Evolutionary conservation across 345 rosid species (phyloP), one percentile per base, ranked within the genome.

Genomic region (Adansonia digitata): DNA sequence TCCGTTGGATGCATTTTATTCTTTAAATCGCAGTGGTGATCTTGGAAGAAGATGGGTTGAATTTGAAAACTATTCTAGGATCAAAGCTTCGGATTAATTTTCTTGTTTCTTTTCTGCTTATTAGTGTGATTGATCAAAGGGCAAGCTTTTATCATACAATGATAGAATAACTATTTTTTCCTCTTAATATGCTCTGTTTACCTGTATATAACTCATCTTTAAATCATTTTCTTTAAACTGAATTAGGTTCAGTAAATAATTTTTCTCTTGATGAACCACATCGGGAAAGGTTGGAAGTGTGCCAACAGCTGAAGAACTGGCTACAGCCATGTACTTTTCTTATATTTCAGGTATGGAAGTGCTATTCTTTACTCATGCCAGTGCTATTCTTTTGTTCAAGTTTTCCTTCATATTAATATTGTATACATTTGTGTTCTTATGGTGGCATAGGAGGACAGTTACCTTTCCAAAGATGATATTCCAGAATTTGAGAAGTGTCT

Each of bases 271-370:
- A 61, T 70, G 52, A 57, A 9, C 43, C 35, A 43, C 43, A 24
- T 86, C 91, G 98, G 99, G 99, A 52, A 93, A 84, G 81, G 96
- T 91, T 66, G 97, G 99, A 71, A 83, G 84, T 62, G 91, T 81
- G 53, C 98, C 98, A 3, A 82, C 88, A 48, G 77, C 86, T 22
- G 85, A 84, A 84, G 96, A 95, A 77, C 81, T 90, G 81, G 79
- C 90, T 74, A 74, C 75, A 57, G 97, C 98, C 74, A 90, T 69
- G 99, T 93, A 78, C 96, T 95, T 51, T 95, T 89, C 79, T 81
- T 95, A 40, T 95, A 95, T 80, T 86, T 93, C 40, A 97, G 97
- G 77, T 98, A 95, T 78, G 98, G 98, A 82, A 90, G 96, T 79
- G 97, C 98, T 95, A 92, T 69, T 87, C 71, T 67, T 65, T 52